A percentile compares a stretch with the other conserved stretches of the same genome.
phyloP scores from a whole-genome alignment of 2,329 filamentous ascomycete genomes.

The Diaporthe longicolla region DNA sequence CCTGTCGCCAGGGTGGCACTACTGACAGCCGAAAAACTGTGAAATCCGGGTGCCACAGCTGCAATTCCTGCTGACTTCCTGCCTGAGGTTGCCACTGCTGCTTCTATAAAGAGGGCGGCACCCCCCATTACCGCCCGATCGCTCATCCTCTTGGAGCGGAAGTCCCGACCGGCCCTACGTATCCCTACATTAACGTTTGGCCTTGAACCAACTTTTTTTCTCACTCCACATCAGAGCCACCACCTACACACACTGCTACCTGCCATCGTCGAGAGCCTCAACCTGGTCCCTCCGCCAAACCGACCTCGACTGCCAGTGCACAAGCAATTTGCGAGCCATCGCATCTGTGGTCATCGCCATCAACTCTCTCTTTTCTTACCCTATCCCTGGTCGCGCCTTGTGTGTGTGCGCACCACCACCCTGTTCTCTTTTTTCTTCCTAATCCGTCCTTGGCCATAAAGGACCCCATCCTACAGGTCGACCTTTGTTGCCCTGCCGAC shows the following conservation, averaged over 20 bases:
- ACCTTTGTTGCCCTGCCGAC: constrained; percentile 38
- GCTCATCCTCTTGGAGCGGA: constrained; percentile 64
- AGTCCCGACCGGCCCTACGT: constrained; percentile 70
- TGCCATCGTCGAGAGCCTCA: constrained; percentile 37
- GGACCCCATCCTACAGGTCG: constrained; percentile 18
- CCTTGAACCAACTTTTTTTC: constrained; percentile 54
- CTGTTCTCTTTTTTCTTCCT: constrained; percentile 22
- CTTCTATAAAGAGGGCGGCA: constrained; percentile 39
- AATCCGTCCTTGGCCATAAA: constrained; percentile 34
- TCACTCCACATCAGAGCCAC: constrained; percentile 52
- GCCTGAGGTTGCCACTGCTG: constrained; percentile 51
- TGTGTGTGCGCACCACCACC: constrained; percentile 37
- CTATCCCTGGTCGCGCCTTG: constrained; percentile 35
- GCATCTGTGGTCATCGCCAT: constrained; percentile 12
- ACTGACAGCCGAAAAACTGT: constrained; percentile 37
- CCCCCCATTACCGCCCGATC: constrained; percentile 66
- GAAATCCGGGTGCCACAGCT: constrained; percentile 54
- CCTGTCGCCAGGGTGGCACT: constrained; percentile 25
- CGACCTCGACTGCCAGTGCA: constrained; percentile 21
- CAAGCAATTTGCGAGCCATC: constrained; percentile 25
- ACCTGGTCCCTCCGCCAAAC: constrained; percentile 1
- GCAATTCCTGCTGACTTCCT: constrained; percentile 49
- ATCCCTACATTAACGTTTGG: constrained; percentile 62
- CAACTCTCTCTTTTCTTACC: constrained; percentile 18
- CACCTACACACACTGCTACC: constrained; percentile 47